Conservation (phyloP, 306 rosid genomes). For the Crotalaria pallida region DNA sequence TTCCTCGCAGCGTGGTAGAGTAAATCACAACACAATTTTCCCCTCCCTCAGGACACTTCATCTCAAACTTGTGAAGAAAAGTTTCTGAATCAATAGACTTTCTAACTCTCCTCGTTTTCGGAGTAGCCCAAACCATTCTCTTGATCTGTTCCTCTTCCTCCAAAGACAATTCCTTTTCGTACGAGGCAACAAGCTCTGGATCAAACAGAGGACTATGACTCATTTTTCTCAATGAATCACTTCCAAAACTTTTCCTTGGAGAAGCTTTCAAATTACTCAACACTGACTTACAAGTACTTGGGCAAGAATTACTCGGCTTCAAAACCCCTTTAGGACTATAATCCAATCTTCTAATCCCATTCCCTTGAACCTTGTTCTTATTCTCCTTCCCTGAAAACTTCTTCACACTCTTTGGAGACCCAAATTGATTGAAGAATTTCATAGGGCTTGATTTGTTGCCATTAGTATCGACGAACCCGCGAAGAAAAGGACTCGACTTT, state of each 20-base stretch:
- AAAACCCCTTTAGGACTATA: conserved; percentile 56
- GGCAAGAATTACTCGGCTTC: conserved; percentile 32
- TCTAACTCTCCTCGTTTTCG: conserved; percentile 30
- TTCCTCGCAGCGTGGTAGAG: conserved; percentile 89
- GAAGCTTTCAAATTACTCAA: conserved; percentile 54
- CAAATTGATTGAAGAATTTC: conserved; percentile 66
- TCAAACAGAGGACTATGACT: conserved; percentile 73
- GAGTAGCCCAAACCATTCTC: conserved; percentile 62
- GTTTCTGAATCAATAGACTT: conserved; percentile 30
- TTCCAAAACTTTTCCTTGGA: conserved; percentile 56
- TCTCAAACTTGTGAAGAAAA: conserved; percentile 39
- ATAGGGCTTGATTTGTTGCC: conserved; percentile 54
- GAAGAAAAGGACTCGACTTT: conserved; percentile 50
- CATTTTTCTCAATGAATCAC: conserved; percentile 31
- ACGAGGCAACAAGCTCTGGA: conserved; percentile 65
- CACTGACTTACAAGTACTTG: conserved; percentile 30
- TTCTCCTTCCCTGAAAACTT: conserved; percentile 69
- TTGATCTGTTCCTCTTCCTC: conserved; percentile 81
- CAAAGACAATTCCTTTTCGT: conserved; percentile 59
- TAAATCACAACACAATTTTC: conserved; percentile 62
- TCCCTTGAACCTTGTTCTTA: conserved; percentile 44
- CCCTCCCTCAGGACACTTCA: conserved; percentile 66
- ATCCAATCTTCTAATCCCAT: conserved; percentile 29
- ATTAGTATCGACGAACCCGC: conserved; percentile 44
- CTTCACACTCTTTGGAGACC: conserved; percentile 58